Evolutionary conservation across 345 rosid genomes (phyloP).

Genomic region (Citrus trifoliata): DNA sequence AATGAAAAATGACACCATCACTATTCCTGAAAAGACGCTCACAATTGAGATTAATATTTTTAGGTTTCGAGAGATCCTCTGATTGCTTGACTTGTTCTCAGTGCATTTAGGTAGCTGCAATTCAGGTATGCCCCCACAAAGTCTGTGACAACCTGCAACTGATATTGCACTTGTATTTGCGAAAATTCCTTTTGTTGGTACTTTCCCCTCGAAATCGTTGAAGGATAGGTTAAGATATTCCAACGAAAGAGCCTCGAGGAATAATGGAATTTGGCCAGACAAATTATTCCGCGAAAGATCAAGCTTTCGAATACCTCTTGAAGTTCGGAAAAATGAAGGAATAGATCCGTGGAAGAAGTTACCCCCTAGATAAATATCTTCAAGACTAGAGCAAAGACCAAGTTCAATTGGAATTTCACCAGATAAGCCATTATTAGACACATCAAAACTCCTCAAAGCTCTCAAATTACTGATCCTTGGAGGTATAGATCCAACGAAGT

Average conservation of each 20-base stretch:
- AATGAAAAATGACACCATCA: not conserved
- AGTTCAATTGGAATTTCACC: slow-evolving; percentile 8
- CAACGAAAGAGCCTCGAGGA: slow-evolving; percentile 1
- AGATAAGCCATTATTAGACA: not conserved
- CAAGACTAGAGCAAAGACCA: slow-evolving; percentile 2
- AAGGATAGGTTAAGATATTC: slow-evolving; percentile 20
- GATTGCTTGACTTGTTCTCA: not conserved
- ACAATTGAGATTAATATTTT: slow-evolving; percentile 3
- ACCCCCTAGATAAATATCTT: not conserved
- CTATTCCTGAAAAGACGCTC: not conserved
- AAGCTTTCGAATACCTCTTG: not conserved
- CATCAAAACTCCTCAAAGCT: slow-evolving; percentile 4
- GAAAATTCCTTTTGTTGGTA: slow-evolving; percentile 27
- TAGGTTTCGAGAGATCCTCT: not conserved
- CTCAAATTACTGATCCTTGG: slow-evolving; percentile 13
- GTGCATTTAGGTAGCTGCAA: slow-evolving; percentile 13
- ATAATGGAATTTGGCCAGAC: slow-evolving; percentile 17
- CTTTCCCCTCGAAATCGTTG: slow-evolving; percentile 20
- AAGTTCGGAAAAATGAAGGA: not conserved
- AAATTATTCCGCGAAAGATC: not conserved
- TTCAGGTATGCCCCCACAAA: slow-evolving; percentile 24
- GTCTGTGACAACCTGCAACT: slow-evolving; percentile 10
- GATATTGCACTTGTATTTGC: slow-evolving; percentile 10
- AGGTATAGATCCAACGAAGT: slow-evolving; percentile 7
- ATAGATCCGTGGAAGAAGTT: slow-evolving; percentile 13